Evolutionary conservation across 495 filamentous ascomycete genomes (phyloP), one percentile per base, ranked within the genome.

Genomic region (Ramalina intermedia): DNA sequence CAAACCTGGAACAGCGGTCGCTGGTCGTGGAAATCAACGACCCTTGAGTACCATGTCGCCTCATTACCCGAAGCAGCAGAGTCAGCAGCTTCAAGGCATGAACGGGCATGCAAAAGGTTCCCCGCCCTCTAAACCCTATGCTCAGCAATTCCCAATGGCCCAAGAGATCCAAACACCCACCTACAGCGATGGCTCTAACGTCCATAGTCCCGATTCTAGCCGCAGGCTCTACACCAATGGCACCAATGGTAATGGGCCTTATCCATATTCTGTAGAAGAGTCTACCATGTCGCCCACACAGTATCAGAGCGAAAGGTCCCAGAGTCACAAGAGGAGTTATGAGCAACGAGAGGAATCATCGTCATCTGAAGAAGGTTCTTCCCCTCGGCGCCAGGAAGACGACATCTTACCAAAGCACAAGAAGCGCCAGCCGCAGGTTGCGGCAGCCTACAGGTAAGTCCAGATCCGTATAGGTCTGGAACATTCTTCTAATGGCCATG

Each of bases 341-440:
- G 48, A 47, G 13, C 41, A 52, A n/a, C 48, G 48, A 33, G 52
- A 52, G 17, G 49, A 44, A 5, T 57, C 55, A 7, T 21, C 46
- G 2, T 57, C 55, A 38, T 55, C 54, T 38, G 55, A 57, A 37
- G 45, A 52, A 27, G 55, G 57, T 9, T 50, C 48, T 21, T 46
- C 49, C 8, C 33, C 46, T 50, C 49, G 57, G 46, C 57, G 57
- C 41, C 57, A 60, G 49, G 57, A 51, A 37, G 57, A 60, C 26
- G 57, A 60, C 23, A 43, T 47, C 16, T 48, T 46, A 29, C 52
- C 57, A 23, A 60, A 60, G 46, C 49, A 52, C 33, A 60, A 55
- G 39, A 57, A 48, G 26, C 55, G 57, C 16, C 55, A 57, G 44
- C 57, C 57, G n/a, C 52, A 55, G 40, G 55, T 60, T n/a, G 52